Conservation (phyloP, 2,329 filamentous ascomycete species). For the Beauveria sp. region DNA sequence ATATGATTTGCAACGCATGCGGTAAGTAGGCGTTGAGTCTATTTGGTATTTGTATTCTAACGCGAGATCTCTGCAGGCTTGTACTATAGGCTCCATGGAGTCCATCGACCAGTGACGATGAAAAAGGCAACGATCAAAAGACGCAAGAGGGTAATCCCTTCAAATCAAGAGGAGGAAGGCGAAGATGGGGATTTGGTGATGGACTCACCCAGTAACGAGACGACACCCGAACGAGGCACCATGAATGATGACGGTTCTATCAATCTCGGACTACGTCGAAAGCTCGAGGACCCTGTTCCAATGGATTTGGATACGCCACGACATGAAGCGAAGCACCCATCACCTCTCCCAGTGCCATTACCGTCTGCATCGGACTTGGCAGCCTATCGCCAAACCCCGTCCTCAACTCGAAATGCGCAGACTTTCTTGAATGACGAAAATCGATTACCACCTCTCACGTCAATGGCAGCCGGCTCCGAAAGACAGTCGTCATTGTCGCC, state of each 20-base stretch:
- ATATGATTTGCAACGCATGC: constrained; percentile 98
- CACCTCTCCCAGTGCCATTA: constrained; percentile 33
- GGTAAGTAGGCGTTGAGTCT: constrained; percentile 50
- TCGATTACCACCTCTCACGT: constrained; percentile 47
- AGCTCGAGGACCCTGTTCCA: constrained; percentile 36
- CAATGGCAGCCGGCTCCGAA: constrained; percentile 37
- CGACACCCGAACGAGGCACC: constrained; percentile 43
- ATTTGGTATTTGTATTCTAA: background rate
- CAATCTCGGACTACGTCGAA: constrained; percentile 50
- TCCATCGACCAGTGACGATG: constrained; percentile 94
- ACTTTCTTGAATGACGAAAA: constrained; percentile 48
- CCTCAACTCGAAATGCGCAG: constrained; percentile 28
- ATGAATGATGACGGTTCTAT: constrained; percentile 58
- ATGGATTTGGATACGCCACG: constrained; percentile 39
- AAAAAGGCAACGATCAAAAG: constrained; percentile 97
- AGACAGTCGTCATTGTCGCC: constrained; percentile 53
- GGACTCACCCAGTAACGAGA: constrained; percentile 29
- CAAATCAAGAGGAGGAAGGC: constrained; percentile 45
- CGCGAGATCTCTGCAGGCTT: constrained; percentile 49
- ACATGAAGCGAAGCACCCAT: constrained; percentile 35
- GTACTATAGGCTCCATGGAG: constrained; percentile 93
- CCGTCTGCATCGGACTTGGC: constrained; percentile 37
- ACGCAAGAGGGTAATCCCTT: constrained; percentile 87
- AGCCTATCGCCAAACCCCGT: constrained; percentile 42
- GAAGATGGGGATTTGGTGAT: constrained; percentile 42